Base-by-base conservation (phyloP, 495 filamentous ascomycete species). In the Massariosphaeria phaeospora region DNA sequence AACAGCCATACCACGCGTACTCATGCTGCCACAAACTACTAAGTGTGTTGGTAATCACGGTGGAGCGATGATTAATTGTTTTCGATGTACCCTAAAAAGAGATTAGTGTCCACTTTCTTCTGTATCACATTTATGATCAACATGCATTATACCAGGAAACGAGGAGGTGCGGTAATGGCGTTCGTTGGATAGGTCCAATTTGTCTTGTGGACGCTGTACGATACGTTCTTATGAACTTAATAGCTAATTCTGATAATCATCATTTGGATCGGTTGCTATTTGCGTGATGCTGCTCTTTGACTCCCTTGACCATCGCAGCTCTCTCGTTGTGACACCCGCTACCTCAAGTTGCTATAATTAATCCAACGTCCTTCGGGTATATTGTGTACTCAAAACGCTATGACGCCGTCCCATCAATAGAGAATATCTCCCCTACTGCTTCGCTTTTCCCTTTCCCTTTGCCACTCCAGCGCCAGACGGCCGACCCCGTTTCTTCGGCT, bases 361-460 rank as follows among this genome's bases (percentile, higher is more conserved):
- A n/a, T n/a, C n/a, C n/a, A n/a, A n/a, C n/a, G n/a, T n/a, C n/a
- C n/a, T n/a, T n/a, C n/a, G n/a, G n/a, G n/a, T n/a, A n/a, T n/a
- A n/a, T n/a, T n/a, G n/a, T n/a, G n/a, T n/a, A n/a, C n/a, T n/a
- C n/a, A n/a, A n/a, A n/a, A n/a, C n/a, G n/a, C n/a, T n/a, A n/a
- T n/a, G n/a, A n/a, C n/a, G n/a, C n/a, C n/a, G n/a, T n/a, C n/a
- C n/a, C n/a, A n/a, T n/a, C n/a, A n/a, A n/a, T n/a, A n/a, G n/a
- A n/a, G n/a, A n/a, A n/a, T n/a, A n/a, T n/a, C n/a, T n/a, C 18
- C 25, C 33, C 24, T 26, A 56, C 34, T 59, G 48, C 44, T 63
- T 58, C 21, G 48, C 45, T 41, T 54, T 65, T 13, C 53, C 59
- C 39, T 61, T 60, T 27, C 49, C 63, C 41, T 33, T 57, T 51